A percentile compares a stretch with the other conserved stretches of the same genome.
phyloP scores from a whole-genome alignment of 352 stramenopile species.

The Phytophthora boehmeriae region DNA sequence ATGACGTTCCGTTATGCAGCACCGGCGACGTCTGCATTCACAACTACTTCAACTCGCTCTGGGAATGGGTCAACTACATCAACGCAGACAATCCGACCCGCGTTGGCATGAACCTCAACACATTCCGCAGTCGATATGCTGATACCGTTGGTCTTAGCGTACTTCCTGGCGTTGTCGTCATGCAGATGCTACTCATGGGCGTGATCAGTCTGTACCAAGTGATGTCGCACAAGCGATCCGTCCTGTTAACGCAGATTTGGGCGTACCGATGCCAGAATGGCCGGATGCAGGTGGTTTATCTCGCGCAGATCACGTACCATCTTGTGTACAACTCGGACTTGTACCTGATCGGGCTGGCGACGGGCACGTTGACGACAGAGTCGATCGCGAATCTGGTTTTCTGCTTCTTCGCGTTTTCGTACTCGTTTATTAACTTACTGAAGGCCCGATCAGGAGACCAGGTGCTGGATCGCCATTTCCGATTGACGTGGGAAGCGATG shows the following conservation, averaged over 20 bases:
- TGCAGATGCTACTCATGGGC: slow-evolving; percentile 30
- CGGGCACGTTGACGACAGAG: slow-evolving; percentile 25
- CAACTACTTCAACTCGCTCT: slow-evolving; percentile 31
- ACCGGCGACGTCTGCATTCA: slow-evolving; percentile 22
- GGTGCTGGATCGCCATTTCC: slow-evolving; percentile 22
- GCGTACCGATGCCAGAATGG: slow-evolving; percentile 30
- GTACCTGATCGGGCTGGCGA: slow-evolving; percentile 25
- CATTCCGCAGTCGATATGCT: slow-evolving; percentile 23
- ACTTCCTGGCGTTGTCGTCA: slow-evolving; percentile 25
- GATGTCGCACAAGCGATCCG: slow-evolving; percentile 32
- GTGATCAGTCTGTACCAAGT: slow-evolving; percentile 28
- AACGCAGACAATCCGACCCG: slow-evolving; percentile 7
- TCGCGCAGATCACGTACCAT: slow-evolving; percentile 30
- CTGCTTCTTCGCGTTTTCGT: slow-evolving; percentile 27
- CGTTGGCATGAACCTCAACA: slow-evolving; percentile 22
- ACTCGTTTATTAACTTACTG: slow-evolving; percentile 19
- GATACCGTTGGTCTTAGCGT: slow-evolving; percentile 24
- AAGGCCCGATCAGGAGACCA: slow-evolving; percentile 22
- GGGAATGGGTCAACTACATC: slow-evolving; percentile 25
- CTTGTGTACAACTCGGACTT: slow-evolving; percentile 23
- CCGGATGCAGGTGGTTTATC: slow-evolving; percentile 26
- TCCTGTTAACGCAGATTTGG: slow-evolving; percentile 37
- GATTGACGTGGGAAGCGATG: slow-evolving; percentile 25
- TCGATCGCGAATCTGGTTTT: slow-evolving; percentile 25
- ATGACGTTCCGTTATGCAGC: slow-evolving; percentile 31